Conservation (phyloP, 1,284 basidiomycete genomes). For the Ceraceosorus guamensis region DNA sequence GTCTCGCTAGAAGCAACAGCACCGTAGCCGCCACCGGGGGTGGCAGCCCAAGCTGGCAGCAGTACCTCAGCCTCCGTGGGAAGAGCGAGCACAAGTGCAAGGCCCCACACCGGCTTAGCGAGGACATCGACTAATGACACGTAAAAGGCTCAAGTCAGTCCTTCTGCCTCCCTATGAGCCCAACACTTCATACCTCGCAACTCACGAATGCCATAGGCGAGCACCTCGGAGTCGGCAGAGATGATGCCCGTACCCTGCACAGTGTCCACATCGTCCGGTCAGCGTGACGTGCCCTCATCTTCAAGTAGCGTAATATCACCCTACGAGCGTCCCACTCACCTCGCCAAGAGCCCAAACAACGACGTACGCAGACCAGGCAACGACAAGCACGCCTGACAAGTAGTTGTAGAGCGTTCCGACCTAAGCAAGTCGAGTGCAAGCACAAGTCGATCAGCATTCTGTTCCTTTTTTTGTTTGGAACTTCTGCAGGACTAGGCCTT, state of each 20-base stretch:
- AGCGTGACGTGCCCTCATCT: too few relatives aligned
- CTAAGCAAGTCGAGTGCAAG: background rate
- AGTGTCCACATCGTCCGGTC: too few relatives aligned
- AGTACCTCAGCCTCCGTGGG: conserved; percentile 37
- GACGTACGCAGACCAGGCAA: conserved; percentile 32
- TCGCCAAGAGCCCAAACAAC: conserved; percentile 28
- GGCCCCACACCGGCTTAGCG: conserved; percentile 37
- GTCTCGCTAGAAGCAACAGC: conserved; percentile 28
- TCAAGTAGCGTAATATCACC: too few relatives aligned
- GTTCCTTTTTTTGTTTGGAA: background rate
- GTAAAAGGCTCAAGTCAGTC: too few relatives aligned
- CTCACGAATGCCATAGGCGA: conserved; percentile 35
- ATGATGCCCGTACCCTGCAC: conserved; percentile 12
- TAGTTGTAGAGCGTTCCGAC: conserved; percentile 37
- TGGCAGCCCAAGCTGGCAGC: conserved; percentile 25
- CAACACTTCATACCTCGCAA: too few relatives aligned
- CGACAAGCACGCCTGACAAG: conserved; percentile 29
- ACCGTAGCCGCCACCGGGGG: conserved; percentile 29
- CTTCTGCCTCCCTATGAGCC: too few relatives aligned
- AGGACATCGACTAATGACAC: conserved; percentile 9
- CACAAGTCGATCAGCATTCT: background rate
- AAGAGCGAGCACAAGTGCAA: conserved; percentile 26
- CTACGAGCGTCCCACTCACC: conserved; percentile 3
- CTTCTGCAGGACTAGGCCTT: background rate
- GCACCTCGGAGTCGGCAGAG: conserved; percentile 26